A percentile compares a stretch with the other conserved stretches of the same genome.
phyloP scores from a whole-genome alignment of 2,329 filamentous ascomycete species.

The Fusarium hostae region DNA sequence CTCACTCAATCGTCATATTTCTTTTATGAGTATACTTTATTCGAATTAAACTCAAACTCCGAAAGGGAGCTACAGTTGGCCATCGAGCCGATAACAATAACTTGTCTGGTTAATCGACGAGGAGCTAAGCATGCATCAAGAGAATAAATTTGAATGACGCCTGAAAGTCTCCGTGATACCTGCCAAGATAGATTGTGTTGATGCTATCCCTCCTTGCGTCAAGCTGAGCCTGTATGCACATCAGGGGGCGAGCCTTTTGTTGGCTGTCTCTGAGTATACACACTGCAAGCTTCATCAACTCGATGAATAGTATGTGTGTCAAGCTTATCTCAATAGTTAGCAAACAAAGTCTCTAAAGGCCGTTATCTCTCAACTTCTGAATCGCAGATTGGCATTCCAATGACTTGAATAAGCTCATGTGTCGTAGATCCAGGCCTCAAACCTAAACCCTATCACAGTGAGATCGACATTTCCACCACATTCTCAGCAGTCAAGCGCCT shows the following conservation, averaged over 20 bases:
- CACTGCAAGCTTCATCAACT: not conserved
- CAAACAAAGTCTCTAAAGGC: not conserved
- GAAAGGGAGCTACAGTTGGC: too few species aligned
- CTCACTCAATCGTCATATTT: accelerated
- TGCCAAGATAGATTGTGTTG: not conserved
- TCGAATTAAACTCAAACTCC: accelerated
- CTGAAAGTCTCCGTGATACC: accelerated
- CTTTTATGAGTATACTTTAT: accelerated
- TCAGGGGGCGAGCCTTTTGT: not conserved
- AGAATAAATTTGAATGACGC: too few species aligned
- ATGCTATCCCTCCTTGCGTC: not conserved
- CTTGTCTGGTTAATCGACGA: not conserved
- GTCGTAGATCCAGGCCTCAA: not conserved
- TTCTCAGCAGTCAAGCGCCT: not conserved
- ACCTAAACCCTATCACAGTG: not conserved
- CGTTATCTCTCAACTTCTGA: not conserved
- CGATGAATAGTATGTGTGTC: not conserved
- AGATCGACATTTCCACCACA: not conserved
- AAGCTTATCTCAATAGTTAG: not conserved
- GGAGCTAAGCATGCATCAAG: not conserved
- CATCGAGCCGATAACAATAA: not conserved
- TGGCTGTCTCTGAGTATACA: accelerated
- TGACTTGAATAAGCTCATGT: not conserved
- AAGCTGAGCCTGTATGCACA: not conserved
- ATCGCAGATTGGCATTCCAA: not conserved